Evolutionary conservation across 169 alveolate species (phyloP), one percentile per base, ranked within the genome.

Genomic region (Plasmodium gonderi): DNA sequence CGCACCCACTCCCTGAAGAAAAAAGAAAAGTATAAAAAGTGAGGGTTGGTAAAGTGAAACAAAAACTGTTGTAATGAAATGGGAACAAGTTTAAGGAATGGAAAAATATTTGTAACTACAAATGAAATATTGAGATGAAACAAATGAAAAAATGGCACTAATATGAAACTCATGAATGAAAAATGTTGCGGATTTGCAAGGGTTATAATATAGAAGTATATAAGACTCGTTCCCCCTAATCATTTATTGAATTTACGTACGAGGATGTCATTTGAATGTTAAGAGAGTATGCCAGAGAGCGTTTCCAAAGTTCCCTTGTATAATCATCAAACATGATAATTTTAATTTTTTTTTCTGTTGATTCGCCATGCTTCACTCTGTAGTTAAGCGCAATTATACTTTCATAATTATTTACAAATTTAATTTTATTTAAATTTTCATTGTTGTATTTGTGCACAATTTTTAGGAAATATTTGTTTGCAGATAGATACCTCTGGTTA

Each of bases 261-360:
- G 94, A 89, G 38, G 94, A 89, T 14, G 90, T 44, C 65, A 89
- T 77, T 12, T 64, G 94, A n/a, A 89, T 78, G 75, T 89, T 89
- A 26, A 89, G 54, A 20, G 81, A 76, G 23, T 23, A 68, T 6
- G 94, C 94, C 33, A 89, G 29, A 14, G 89, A 77, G 3, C 94
- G 26, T 77, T 89, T 89, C 94, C 94, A 89, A 0, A 89, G 90
- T 44, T 89, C 94, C 49, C 94, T 44, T 6, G 94, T 89, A 64
- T 89, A 89, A 89, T 89, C 94, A 45, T 89, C 94, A 64, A 89
- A 89, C 90, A 89, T 31, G 29, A 89, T 45, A 36, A 89, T 89
- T 78, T 77, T 89, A 60, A 89, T 77, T 42, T 60, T 89, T 89
- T 89, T 89, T 85, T 85, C 92, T 23, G 23, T 60, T 3, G 23